Evolutionary conservation across 2,329 filamentous ascomycete species (phyloP).

Genomic region (Knoxdaviesia capensis): DNA sequence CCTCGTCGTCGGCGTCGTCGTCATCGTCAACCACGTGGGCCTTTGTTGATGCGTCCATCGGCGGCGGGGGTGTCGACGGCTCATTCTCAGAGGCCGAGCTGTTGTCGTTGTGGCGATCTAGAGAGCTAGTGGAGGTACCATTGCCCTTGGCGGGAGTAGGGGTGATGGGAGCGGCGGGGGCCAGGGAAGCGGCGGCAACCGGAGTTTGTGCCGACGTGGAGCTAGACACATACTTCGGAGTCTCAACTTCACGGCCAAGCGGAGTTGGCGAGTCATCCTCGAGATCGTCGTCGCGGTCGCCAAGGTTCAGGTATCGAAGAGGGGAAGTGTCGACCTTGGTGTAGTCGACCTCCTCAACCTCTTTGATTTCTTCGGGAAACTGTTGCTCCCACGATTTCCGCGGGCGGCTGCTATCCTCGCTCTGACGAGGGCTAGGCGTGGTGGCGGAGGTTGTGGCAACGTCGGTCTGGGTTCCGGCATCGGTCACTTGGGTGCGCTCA

Average conservation of each 20-base stretch:
- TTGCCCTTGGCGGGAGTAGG: too few relatives aligned
- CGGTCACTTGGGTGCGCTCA: conserved; percentile 50
- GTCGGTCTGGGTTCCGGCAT: conserved; percentile 44
- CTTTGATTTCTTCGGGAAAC: conserved; percentile 17
- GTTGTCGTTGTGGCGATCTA: too few relatives aligned
- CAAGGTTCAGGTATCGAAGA: conserved; percentile 22
- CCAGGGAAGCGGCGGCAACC: too few relatives aligned
- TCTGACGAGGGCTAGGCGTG: conserved; percentile 31
- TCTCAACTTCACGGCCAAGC: too few relatives aligned
- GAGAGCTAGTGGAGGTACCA: too few relatives aligned
- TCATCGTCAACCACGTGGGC: conserved; percentile 12
- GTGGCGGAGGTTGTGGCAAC: conserved; percentile 30
- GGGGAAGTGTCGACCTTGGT: conserved; percentile 35
- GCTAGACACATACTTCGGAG: too few relatives aligned
- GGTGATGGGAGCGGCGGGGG: too few relatives aligned
- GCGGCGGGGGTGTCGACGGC: too few relatives aligned
- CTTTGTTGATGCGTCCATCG: too few relatives aligned
- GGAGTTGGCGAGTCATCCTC: too few relatives aligned
- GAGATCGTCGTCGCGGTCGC: too few relatives aligned
- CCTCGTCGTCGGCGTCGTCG: conserved; percentile 24
- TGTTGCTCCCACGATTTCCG: conserved; percentile 15
- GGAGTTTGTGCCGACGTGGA: too few relatives aligned
- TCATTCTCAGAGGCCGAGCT: not conserved
- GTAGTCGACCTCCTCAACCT: conserved; percentile 37
- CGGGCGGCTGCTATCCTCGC: conserved; percentile 27